These are phyloP conservation scores for Gossypium stocksii DNA, from an alignment of 345 rosid genomes.

Conservation along the genomic window DNA sequence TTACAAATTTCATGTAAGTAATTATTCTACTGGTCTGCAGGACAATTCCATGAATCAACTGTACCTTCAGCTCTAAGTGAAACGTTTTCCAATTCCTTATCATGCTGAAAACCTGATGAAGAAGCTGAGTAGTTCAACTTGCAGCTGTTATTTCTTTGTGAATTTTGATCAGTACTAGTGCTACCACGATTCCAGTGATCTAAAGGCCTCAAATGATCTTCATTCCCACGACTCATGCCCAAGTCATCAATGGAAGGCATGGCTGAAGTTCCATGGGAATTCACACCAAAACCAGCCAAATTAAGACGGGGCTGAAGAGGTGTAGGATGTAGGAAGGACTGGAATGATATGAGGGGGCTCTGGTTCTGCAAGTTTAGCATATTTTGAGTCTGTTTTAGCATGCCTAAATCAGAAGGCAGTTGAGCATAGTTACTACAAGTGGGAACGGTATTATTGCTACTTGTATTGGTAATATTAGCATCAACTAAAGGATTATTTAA, in stretches of 20 bases:
- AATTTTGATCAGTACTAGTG: neutral
- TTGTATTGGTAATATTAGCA: constrained; percentile 16
- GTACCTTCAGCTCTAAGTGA: constrained; percentile 41
- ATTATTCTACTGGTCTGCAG: constrained; percentile 34
- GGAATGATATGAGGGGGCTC: constrained; percentile 33
- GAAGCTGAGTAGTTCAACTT: constrained; percentile 39
- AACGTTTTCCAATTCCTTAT: constrained; percentile 44
- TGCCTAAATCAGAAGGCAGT: constrained; percentile 30
- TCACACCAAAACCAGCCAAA: constrained; percentile 20
- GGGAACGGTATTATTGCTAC: constrained; percentile 12
- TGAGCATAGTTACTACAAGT: constrained; percentile 29
- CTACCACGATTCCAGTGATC: constrained; percentile 20
- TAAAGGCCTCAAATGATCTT: constrained; percentile 26
- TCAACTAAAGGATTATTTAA: constrained; percentile 11
- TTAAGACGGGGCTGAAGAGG: constrained; percentile 20
- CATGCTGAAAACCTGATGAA: constrained; percentile 51
- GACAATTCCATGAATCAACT: constrained; percentile 74
- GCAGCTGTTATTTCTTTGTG: constrained; percentile 30
- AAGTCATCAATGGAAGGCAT: constrained; percentile 33
- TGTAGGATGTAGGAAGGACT: constrained; percentile 29
- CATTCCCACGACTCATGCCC: constrained; percentile 26
- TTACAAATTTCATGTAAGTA: neutral
- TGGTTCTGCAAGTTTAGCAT: constrained; percentile 29
- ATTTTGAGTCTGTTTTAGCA: constrained; percentile 23
- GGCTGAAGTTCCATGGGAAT: constrained; percentile 23